phyloP scores from a whole-genome alignment of 2,329 filamentous ascomycete species.

The Monilinia fructigena region DNA sequence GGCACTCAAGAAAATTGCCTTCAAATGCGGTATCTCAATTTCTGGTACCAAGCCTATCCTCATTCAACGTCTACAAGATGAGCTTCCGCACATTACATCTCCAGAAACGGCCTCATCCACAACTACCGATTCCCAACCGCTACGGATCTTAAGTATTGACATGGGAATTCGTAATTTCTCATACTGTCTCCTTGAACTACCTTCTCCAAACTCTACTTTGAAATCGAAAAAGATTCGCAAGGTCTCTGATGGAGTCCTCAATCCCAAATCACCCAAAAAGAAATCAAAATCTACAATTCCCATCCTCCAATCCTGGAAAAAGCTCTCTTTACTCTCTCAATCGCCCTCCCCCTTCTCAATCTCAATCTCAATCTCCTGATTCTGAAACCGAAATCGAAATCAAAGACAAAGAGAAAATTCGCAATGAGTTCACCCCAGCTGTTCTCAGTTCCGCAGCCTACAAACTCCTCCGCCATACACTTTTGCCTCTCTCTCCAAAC shows the following conservation, averaged over 20 bases:
- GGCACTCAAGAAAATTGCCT: slow-evolving; percentile 58
- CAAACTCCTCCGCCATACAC: slow-evolving; percentile 47
- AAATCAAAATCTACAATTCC: background rate
- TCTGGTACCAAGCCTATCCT: slow-evolving; percentile 60
- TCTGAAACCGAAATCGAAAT: background rate
- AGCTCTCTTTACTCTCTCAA: slow-evolving; percentile 27
- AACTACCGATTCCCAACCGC: slow-evolving; percentile 23
- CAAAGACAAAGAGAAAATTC: slow-evolving; percentile 25
- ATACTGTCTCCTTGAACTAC: slow-evolving; percentile 58
- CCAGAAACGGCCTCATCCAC: slow-evolving; percentile 25
- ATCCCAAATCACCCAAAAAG: background rate
- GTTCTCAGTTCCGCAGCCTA: slow-evolving; percentile 57
- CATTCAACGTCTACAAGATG: slow-evolving; percentile 48
- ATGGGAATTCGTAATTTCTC: slow-evolving; percentile 83
- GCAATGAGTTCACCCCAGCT: slow-evolving; percentile 52
- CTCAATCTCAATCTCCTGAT: slow-evolving; percentile 10
- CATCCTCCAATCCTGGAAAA: slow-evolving; percentile 22
- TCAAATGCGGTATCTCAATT: slow-evolving; percentile 57
- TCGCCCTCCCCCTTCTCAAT: slow-evolving; percentile 28
- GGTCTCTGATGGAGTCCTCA: background rate
- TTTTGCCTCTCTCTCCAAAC: slow-evolving; percentile 56
- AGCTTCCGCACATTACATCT: slow-evolving; percentile 33
- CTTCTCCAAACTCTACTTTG: slow-evolving; percentile 19
- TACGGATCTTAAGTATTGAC: slow-evolving; percentile 71
- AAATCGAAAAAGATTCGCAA: background rate